Percentiles rank a stretch among this genome's conserved stretches.
Conservation (phyloP, 2,329 filamentous ascomycete genomes). For the Aspergillus sp. region DNA sequence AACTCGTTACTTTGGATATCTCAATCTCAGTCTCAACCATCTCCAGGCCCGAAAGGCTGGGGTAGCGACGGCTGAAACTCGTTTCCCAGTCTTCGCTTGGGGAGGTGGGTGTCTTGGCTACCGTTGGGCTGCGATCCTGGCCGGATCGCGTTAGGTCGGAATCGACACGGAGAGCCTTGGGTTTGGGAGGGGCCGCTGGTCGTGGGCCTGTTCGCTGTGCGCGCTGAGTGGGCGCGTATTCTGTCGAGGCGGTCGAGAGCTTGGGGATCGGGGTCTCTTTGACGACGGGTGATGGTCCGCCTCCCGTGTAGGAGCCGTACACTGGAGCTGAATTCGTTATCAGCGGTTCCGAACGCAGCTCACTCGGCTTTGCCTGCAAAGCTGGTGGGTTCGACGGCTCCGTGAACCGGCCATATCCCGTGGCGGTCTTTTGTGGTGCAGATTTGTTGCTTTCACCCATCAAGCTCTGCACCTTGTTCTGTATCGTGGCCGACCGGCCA, state of each 20-base stretch:
- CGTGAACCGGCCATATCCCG: conserved; percentile 85
- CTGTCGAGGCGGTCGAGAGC: conserved; percentile 10
- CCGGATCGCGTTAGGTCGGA: conserved; percentile 33
- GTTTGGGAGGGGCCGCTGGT: conserved; percentile 55
- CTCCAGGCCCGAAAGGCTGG: conserved; percentile 76
- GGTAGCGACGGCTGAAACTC: conserved; percentile 79
- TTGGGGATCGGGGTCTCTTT: conserved; percentile 12
- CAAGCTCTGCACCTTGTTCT: conserved; percentile 81
- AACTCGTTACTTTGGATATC: conserved; percentile 27
- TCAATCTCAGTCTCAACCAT: conserved; percentile 69
- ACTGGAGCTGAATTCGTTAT: conserved; percentile 11
- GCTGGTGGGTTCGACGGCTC: conserved; percentile 37
- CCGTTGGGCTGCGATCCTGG: conserved; percentile 22
- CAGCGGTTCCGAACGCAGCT: conserved; percentile 14
- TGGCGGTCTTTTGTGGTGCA: conserved; percentile 61
- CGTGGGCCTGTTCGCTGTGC: conserved; percentile 30
- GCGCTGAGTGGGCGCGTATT: conserved; percentile 10
- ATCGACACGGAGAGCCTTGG: conserved; percentile 45
- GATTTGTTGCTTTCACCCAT: conserved; percentile 66
- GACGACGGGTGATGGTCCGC: neutral
- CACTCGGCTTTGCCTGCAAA: conserved; percentile 35
- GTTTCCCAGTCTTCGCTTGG: conserved; percentile 55
- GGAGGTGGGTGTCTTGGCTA: conserved; percentile 18
- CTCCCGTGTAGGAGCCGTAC: conserved; percentile 7
- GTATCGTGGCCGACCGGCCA: conserved; percentile 72